Evolutionary conservation across 2,329 filamentous ascomycete genomes (phyloP).

Genomic region (Fusarium incarnatum): DNA sequence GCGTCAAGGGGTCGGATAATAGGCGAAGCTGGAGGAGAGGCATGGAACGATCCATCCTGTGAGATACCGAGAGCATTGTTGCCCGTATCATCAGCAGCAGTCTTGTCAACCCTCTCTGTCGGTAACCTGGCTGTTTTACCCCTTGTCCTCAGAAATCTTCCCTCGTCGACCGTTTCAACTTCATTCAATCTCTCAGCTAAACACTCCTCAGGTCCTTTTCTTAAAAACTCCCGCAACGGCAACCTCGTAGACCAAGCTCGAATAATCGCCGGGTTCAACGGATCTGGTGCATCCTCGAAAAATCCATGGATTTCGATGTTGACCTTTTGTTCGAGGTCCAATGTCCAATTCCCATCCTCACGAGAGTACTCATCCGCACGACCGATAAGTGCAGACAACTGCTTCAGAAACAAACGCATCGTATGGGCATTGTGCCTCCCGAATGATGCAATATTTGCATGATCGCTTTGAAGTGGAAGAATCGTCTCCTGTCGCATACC

Average conservation of each 20-base stretch:
- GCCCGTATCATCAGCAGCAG: constrained; percentile 24
- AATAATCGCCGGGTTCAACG: constrained; percentile 52
- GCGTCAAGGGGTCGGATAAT: constrained; percentile 48
- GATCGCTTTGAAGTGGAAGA: constrained; percentile 65
- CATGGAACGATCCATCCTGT: constrained; percentile 36
- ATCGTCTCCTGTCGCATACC: constrained; percentile 64
- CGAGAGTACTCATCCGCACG: constrained; percentile 50
- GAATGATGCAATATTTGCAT: constrained; percentile 67
- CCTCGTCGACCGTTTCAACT: constrained; percentile 49
- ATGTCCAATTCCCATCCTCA: constrained; percentile 54
- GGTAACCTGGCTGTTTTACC: constrained; percentile 46
- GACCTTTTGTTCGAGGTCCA: constrained; percentile 65
- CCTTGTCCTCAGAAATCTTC: constrained; percentile 46
- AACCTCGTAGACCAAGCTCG: constrained; percentile 64
- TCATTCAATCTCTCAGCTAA: constrained; percentile 64
- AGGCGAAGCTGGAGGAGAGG: constrained; percentile 48
- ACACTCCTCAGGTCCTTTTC: constrained; percentile 66
- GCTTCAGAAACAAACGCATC: constrained; percentile 55
- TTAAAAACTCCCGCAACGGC: constrained; percentile 65
- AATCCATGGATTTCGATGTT: constrained; percentile 69
- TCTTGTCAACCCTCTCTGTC: not conserved
- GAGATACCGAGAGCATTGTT: constrained; percentile 52
- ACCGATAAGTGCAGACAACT: constrained; percentile 50
- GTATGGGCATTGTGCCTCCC: constrained; percentile 62
- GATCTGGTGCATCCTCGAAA: constrained; percentile 64